Evolutionary conservation across 768 basidiomycete species (phyloP).

Genomic region (Mycena kentingensis): DNA sequence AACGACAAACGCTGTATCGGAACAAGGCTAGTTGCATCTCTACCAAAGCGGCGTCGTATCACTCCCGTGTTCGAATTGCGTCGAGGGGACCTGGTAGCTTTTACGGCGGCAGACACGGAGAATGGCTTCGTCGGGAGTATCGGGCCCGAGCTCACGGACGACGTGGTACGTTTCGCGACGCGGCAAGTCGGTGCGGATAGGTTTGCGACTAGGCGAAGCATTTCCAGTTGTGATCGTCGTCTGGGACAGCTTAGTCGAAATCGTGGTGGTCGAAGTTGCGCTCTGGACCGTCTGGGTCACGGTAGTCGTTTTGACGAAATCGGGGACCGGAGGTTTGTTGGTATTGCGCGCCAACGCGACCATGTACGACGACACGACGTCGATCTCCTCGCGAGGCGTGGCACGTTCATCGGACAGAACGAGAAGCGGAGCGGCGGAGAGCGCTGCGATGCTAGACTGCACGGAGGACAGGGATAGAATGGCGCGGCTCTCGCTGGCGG

Average conservation of each 20-base stretch:
- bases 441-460: background rate
- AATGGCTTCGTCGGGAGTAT: slow-evolving; percentile 1
- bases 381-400: background rate
- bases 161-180: background rate
- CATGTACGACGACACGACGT: background rate
- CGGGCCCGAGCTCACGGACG: slow-evolving; percentile 1
- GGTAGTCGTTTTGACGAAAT: background rate
- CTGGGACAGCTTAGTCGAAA: no score
- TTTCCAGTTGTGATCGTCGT: no score
- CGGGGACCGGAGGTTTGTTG: background rate
- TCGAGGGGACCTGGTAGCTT: slow-evolving; percentile 2
- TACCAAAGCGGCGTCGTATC: slow-evolving; percentile 1
- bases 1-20: background rate
- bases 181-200: background rate
- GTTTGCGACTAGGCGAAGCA: no score
- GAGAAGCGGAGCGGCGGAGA: background rate
- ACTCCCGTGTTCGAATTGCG: background rate
- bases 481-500: background rate
- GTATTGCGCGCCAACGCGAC: background rate
- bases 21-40: background rate
- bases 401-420: background rate
- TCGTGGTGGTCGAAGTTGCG: background rate
- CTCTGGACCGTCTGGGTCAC: background rate
- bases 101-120: background rate
- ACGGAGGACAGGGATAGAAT: background rate